Conservation (phyloP, 1,284 basidiomycete genomes). For the Cryptococcus sp. region DNA sequence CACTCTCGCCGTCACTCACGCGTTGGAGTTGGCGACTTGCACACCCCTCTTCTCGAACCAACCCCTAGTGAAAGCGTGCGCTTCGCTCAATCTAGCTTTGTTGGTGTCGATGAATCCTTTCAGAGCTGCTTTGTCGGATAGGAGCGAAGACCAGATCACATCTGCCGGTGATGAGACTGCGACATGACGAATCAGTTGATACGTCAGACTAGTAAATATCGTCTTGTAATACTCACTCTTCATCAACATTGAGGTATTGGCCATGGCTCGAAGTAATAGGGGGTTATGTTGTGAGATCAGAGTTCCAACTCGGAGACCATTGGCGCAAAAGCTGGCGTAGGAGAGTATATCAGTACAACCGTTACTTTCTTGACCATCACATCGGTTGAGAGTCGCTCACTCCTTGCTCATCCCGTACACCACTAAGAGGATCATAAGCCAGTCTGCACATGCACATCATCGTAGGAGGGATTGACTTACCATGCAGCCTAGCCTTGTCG, state of each 20-base stretch:
- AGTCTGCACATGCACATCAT: neutral
- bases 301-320: constrained; percentile 54
- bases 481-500: constrained; percentile 50
- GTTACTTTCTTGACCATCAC: neutral
- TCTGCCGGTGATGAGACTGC: constrained; percentile 48
- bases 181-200: neutral
- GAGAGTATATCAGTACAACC: neutral
- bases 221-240: constrained; percentile 33
- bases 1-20: constrained; percentile 23
- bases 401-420: constrained; percentile 55
- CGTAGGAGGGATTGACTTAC: constrained; percentile 18
- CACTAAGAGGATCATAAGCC: constrained; percentile 24
- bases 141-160: constrained; percentile 46
- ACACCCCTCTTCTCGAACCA: constrained; percentile 50
- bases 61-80: constrained; percentile 37
- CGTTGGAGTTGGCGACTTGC: constrained; percentile 44
- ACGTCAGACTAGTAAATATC: no score
- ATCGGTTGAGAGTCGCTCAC: constrained; percentile 17
- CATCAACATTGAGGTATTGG: constrained; percentile 49
- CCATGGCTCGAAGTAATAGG: constrained; percentile 49
- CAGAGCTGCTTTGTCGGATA: constrained; percentile 32
- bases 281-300: constrained; percentile 54
- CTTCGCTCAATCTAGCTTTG: constrained; percentile 37
- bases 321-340: constrained; percentile 51
- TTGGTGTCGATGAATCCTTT: constrained; percentile 43